These are phyloP conservation scores for Raddia distichophylla DNA, from an alignment of 176 grass and related monocot genomes.

Conservation along the genomic window DNA sequence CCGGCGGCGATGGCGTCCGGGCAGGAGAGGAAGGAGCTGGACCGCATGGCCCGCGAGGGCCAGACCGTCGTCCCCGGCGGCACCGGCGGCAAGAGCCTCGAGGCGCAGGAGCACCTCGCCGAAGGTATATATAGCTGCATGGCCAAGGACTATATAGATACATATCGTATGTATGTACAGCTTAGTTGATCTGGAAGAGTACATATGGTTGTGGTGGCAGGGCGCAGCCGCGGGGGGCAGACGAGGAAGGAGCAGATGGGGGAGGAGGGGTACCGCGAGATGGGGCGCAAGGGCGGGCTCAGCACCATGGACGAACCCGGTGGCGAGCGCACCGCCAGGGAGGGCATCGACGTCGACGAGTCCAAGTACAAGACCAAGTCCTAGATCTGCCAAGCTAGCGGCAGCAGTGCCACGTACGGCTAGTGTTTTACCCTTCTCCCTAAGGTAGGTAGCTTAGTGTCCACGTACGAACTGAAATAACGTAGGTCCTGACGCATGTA, in stretches of 20 bases:
- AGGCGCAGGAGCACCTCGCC: slow-evolving; percentile 67
- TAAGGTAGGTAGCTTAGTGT: too few species aligned
- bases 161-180: too few species aligned
- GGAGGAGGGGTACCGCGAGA: slow-evolving; percentile 62
- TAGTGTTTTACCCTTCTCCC: too few species aligned
- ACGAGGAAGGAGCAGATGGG: slow-evolving; percentile 62
- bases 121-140: slow-evolving; percentile 40
- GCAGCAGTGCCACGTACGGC: too few species aligned
- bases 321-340: slow-evolving; percentile 48
- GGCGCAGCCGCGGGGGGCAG: slow-evolving; percentile 71
- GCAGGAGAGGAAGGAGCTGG: slow-evolving; percentile 56
- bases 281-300: slow-evolving; percentile 67
- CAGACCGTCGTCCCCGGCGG: slow-evolving; percentile 71
- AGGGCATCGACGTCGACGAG: slow-evolving; percentile 64
- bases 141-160: too few species aligned
- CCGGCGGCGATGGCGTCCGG: slow-evolving; percentile 46
- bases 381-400: slow-evolving; percentile 2
- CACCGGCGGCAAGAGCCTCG: slow-evolving; percentile 64
- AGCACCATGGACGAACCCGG: slow-evolving; percentile 53
- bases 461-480: too few species aligned
- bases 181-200: too few species aligned
- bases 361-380: slow-evolving; percentile 61
- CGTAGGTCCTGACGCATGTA: too few species aligned
- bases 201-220: slow-evolving; percentile 1
- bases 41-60: slow-evolving; percentile 55